Percentiles rank a stretch among this genome's conserved stretches.
These are phyloP conservation scores for Candida boleticola DNA, from an alignment of 805 yeast species.

Conservation along the genomic window DNA sequence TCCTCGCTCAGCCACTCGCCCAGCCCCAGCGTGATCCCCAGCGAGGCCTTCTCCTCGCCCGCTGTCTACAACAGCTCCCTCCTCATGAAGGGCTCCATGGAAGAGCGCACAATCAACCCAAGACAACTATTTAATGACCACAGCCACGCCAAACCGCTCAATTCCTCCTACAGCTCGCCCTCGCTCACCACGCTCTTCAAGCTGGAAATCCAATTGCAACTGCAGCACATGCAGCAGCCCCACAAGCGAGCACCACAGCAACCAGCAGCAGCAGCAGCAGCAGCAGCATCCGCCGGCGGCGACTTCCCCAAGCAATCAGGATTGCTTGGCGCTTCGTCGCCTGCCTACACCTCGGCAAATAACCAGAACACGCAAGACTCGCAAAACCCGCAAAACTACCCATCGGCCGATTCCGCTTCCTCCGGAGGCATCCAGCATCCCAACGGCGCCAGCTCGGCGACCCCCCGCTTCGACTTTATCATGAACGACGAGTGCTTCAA, in stretches of 20 bases:
- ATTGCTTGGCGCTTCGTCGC: too few species aligned
- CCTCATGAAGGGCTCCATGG: slow-evolving; percentile 12
- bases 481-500: slow-evolving; percentile 41
- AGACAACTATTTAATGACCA: slow-evolving; percentile 21
- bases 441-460: slow-evolving; percentile 1
- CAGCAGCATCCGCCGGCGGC: not conserved
- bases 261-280: not conserved
- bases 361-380: not conserved
- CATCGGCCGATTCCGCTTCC: not conserved
- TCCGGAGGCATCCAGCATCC: not conserved
- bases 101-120: slow-evolving; percentile 31
- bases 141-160: not conserved
- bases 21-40: not conserved
- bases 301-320: too few species aligned
- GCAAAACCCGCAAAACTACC: not conserved
- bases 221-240: slow-evolving; percentile 2
- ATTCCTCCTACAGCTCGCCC: slow-evolving; percentile 9
- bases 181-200: slow-evolving; percentile 12
- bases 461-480: slow-evolving; percentile 19
- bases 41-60: slow-evolving; percentile 5
- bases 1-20: slow-evolving; percentile 1
- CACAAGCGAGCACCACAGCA: slow-evolving; percentile 3
- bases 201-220: slow-evolving; percentile 1
- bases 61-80: slow-evolving; percentile 2
- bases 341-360: not conserved